These are phyloP conservation scores for Solanum infundibuliforme DNA, from an alignment of 257 asterid species.

Conservation along the genomic window DNA sequence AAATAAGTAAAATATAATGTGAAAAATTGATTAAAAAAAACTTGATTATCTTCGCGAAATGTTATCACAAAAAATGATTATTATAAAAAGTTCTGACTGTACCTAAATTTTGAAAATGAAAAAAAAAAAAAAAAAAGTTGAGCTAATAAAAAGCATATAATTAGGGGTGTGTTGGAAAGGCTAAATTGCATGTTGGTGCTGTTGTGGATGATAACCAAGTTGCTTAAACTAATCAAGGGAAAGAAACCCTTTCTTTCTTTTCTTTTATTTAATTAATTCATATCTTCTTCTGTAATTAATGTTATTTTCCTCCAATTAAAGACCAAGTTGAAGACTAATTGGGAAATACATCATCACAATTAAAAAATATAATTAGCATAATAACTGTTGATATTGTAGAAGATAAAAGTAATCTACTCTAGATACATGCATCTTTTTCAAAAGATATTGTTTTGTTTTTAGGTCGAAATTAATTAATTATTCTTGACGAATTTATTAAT, in stretches of 20 bases:
- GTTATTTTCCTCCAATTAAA: background rate
- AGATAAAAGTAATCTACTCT: background rate
- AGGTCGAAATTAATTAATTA: background rate
- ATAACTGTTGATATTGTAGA: background rate
- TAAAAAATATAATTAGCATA: background rate
- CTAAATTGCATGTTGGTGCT: slow-evolving; percentile 21
- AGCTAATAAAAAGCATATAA: slow-evolving; percentile 6
- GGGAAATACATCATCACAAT: background rate
- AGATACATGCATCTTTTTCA: slow-evolving; percentile 16
- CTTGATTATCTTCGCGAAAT: too few relatives aligned
- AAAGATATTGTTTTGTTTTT: background rate
- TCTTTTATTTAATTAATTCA: background rate
- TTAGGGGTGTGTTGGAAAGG: slow-evolving; percentile 24
- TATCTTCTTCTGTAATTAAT: background rate
- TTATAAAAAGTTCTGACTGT: background rate
- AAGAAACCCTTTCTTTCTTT: slow-evolving; percentile 1
- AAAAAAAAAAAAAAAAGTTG: background rate
- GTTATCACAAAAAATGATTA: too few relatives aligned
- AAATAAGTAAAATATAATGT: background rate
- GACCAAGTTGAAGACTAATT: background rate
- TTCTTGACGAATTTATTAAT: background rate
- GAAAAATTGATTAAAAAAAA: accelerated
- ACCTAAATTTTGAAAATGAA: background rate
- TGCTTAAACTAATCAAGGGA: slow-evolving; percentile 22
- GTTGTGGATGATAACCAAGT: slow-evolving; percentile 21